Percentiles rank a stretch among this genome's conserved stretches.
Evolutionary conservation across 202 grass and related monocot species (phyloP).

Genomic region (Eragrostis tef): DNA sequence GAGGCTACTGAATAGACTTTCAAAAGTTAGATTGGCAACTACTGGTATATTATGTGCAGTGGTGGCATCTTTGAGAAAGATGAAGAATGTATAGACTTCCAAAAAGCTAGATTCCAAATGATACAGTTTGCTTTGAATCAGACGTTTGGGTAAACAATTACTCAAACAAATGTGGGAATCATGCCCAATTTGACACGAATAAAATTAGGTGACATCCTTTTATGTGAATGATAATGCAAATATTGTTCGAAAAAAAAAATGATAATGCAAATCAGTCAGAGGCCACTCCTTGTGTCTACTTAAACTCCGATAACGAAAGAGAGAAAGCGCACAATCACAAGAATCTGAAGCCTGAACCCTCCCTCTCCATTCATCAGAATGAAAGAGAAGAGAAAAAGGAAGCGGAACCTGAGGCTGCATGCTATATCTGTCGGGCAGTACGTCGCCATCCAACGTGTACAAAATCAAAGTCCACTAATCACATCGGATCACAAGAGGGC

Average conservation of each 20-base stretch:
- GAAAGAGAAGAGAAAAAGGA: background rate
- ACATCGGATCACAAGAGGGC: constrained; percentile 28
- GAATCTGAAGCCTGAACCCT: background rate
- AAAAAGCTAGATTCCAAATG: too few species aligned
- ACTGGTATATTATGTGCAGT: too few species aligned
- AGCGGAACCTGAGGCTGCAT: background rate
- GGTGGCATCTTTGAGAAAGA: background rate
- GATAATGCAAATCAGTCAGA: background rate
- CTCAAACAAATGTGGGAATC: constrained; percentile 3
- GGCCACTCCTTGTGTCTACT: background rate
- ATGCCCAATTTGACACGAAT: background rate
- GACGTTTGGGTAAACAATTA: background rate
- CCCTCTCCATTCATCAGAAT: background rate
- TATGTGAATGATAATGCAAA: background rate
- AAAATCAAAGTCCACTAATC: constrained; percentile 23
- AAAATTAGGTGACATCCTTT: too few species aligned
- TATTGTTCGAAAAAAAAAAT: too few species aligned
- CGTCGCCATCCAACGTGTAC: constrained; percentile 45
- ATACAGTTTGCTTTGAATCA: too few species aligned
- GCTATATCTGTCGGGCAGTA: constrained; percentile 40
- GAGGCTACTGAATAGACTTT: background rate
- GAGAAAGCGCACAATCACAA: constrained; percentile 25
- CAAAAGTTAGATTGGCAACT: background rate
- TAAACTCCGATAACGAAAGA: background rate
- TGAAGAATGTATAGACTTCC: background rate